Conservation (phyloP, 2,329 filamentous ascomycete species). For the Lanzia echinophila region DNA sequence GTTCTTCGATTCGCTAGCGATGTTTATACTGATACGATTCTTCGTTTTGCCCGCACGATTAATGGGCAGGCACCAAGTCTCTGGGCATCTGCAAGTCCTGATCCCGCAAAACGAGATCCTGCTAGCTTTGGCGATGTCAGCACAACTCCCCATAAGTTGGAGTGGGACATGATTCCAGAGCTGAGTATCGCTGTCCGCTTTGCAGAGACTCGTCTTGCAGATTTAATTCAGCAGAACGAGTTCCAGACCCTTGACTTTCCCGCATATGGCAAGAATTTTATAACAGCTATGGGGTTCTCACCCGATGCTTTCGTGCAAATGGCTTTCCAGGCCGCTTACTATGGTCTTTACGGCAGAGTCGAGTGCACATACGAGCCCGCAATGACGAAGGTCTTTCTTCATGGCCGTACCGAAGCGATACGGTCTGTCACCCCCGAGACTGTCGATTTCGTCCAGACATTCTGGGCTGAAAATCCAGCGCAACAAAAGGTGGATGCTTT, state of each 20-base stretch:
- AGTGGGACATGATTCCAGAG: conserved; percentile 96
- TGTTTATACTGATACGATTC: conserved; percentile 93
- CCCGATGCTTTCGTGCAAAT: conserved; percentile 98
- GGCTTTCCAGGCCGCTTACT: conserved; percentile 98
- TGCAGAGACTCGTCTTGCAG: conserved; percentile 87
- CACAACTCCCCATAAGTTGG: conserved; percentile 89
- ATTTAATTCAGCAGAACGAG: conserved; percentile 94
- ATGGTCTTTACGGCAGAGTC: conserved; percentile 86
- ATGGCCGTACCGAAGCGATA: conserved; percentile 91
- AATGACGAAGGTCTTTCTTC: conserved; percentile 93
- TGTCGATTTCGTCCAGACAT: conserved; percentile 83
- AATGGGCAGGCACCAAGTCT: conserved; percentile 87
- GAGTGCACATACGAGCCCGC: conserved; percentile 97
- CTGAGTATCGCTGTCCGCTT: conserved; percentile 87
- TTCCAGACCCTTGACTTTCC: conserved; percentile 86
- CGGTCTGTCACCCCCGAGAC: conserved; percentile 77
- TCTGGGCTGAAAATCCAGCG: conserved; percentile 86
- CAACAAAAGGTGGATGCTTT: conserved; percentile 81
- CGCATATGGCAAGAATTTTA: conserved; percentile 93
- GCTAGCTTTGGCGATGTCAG: conserved; percentile 88
- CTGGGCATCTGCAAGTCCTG: conserved; percentile 85
- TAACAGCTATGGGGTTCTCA: conserved; percentile 93
- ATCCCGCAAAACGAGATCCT: conserved; percentile 86
- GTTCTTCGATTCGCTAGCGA: conserved; percentile 95
- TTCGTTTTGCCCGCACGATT: conserved; percentile 90